Conservation (phyloP, 1,139 yeast species). For the Debaryomyces robertsiae region DNA sequence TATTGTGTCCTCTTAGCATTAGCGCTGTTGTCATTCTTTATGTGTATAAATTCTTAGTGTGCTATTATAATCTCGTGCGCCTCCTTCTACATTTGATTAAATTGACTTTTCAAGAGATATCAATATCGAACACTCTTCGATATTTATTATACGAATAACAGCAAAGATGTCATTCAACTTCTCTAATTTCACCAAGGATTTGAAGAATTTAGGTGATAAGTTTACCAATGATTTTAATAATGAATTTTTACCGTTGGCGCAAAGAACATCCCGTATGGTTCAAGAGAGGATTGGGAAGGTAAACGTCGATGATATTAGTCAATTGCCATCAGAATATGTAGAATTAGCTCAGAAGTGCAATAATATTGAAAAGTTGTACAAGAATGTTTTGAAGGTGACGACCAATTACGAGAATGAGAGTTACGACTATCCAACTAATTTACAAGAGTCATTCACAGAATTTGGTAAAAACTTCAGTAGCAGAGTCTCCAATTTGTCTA, state of each 20-base stretch:
- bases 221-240: slow-evolving; percentile 46
- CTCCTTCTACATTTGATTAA: background rate
- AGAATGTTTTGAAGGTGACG: slow-evolving; percentile 72
- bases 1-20: too few relatives aligned
- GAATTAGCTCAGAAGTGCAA: slow-evolving; percentile 78
- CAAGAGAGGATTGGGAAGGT: slow-evolving; percentile 78
- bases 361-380: slow-evolving; percentile 71
- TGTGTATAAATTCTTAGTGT: too few relatives aligned
- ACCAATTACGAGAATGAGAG: slow-evolving; percentile 72
- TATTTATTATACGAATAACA: background rate
- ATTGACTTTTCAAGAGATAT: background rate
- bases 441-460: slow-evolving; percentile 72
- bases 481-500: slow-evolving; percentile 68
- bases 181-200: slow-evolving; percentile 43
- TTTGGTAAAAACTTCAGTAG: slow-evolving; percentile 68
- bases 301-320: slow-evolving; percentile 71
- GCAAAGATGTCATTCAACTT: slow-evolving; percentile 47
- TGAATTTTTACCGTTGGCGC: slow-evolving; percentile 66
- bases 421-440: slow-evolving; percentile 84
- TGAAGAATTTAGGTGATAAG: slow-evolving; percentile 42
- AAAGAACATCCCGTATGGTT: slow-evolving; percentile 75
- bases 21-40: too few relatives aligned
- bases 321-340: slow-evolving; percentile 78
- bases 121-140: background rate
- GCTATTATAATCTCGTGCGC: slow-evolving; percentile 4